Conservation (phyloP, 2,329 filamentous ascomycete genomes). For the Fusarium armeniacum region DNA sequence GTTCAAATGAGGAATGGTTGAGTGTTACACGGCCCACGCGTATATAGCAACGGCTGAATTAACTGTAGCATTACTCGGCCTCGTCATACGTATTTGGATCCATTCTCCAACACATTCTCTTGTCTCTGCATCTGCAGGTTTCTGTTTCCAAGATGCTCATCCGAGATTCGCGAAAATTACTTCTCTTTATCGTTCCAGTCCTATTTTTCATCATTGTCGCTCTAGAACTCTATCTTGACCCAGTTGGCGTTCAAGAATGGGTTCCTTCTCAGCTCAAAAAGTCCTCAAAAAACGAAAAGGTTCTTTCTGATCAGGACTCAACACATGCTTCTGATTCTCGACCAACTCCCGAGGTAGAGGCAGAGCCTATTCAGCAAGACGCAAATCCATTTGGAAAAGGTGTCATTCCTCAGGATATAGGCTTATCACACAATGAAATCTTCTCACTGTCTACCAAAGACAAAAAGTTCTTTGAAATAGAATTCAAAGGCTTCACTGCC, state of each 20-base stretch:
- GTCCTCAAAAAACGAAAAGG: slow-evolving; percentile 1
- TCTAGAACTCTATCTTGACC: slow-evolving; percentile 40
- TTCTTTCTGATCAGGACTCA: not conserved
- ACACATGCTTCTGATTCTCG: not conserved
- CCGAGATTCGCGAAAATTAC: slow-evolving; percentile 52
- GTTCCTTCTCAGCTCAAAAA: slow-evolving; percentile 22
- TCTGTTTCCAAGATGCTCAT: slow-evolving; percentile 50
- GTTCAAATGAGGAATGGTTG: slow-evolving; percentile 26
- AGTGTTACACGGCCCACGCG: slow-evolving; percentile 8
- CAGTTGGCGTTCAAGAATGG: slow-evolving; percentile 19
- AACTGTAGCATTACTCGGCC: slow-evolving; percentile 2
- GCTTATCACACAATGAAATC: slow-evolving; percentile 55
- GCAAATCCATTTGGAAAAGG: not conserved
- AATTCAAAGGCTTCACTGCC: slow-evolving; percentile 58
- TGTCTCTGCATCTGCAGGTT: not conserved
- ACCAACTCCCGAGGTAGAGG: not conserved
- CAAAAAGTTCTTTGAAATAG: slow-evolving; percentile 63
- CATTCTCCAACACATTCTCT: slow-evolving; percentile 7
- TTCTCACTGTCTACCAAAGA: slow-evolving; percentile 63
- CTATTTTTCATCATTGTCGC: slow-evolving; percentile 52
- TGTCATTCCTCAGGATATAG: slow-evolving; percentile 12
- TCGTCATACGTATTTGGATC: slow-evolving; percentile 8
- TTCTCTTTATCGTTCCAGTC: slow-evolving; percentile 51
- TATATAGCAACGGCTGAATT: not conserved
- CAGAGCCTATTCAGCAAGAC: not conserved